Percentiles rank a stretch among this genome's conserved stretches.
Conservation (phyloP, 192 early-diverging fungal genomes). For the Backusella tarrabulga region DNA sequence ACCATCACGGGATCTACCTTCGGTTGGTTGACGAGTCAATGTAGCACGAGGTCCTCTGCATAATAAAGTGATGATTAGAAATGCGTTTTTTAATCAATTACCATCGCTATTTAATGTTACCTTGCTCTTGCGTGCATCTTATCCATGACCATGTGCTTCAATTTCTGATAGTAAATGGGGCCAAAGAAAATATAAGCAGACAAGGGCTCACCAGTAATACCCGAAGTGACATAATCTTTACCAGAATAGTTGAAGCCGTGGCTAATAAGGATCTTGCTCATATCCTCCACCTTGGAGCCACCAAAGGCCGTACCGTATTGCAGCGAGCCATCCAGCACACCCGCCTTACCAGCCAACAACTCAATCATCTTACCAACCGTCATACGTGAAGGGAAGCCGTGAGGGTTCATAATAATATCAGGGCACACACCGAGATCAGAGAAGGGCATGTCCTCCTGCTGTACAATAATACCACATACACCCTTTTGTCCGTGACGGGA, state of each 20-base stretch:
- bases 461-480: slow-evolving; percentile 94
- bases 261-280: slow-evolving; percentile 89
- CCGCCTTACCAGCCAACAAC: slow-evolving; percentile 93
- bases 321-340: slow-evolving; percentile 84
- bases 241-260: slow-evolving; percentile 95
- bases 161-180: slow-evolving; percentile 94
- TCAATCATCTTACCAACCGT: slow-evolving; percentile 99
- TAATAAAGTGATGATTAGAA: not conserved
- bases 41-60: slow-evolving; percentile 84
- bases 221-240: slow-evolving; percentile 95
- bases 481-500: slow-evolving; percentile 98
- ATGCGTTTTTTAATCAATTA: not conserved
- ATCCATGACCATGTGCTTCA: slow-evolving; percentile 99
- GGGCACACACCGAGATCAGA: slow-evolving; percentile 86
- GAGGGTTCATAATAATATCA: slow-evolving; percentile 99
- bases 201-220: slow-evolving; percentile 86
- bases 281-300: slow-evolving; percentile 93
- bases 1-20: slow-evolving; percentile 96
- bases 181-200: slow-evolving; percentile 97
- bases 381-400: slow-evolving; percentile 98
- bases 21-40: slow-evolving; percentile 93
- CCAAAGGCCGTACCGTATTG: slow-evolving; percentile 98
- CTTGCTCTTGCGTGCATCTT: slow-evolving; percentile 96
- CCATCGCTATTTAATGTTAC: slow-evolving; percentile 32
- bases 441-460: slow-evolving; percentile 98